Evolutionary conservation across 148 eudicot genomes (phyloP), one percentile per base, ranked within the genome.

Genomic region (Rhododendron simsii): DNA sequence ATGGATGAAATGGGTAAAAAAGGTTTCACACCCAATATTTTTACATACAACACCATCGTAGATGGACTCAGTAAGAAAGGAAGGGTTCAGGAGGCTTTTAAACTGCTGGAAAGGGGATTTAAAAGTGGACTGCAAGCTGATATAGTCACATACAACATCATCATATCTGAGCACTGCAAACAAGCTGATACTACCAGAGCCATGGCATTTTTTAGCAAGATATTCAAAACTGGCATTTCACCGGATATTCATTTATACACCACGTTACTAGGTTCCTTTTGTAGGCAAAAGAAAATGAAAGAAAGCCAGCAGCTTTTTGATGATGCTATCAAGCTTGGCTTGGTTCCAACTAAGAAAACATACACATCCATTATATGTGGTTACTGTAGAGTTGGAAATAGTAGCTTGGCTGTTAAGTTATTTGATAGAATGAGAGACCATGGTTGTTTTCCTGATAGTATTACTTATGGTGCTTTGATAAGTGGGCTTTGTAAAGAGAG

Each of bases 341-440:
- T 95, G 85, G 81, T 87, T 85, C 99, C 95, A 51, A 93, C 96
- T 67, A 93, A 89, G 83, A 89, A 93, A 88, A 95, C 98, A 33
- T 97, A 92, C 87, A 95, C 98, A 23, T 93, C 98, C 20, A 91
- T 97, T 95, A 93, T 97, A 78, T 90, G 91, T 88, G 99, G 99
- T 69, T 91, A 93, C 78, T 95, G 96, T 87, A 88, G 91, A 51
- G 90, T 86, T 57, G 87, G 90, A 85, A 89, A 94, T 79, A 21
- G 89, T 16, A 87, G 65, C 80, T 84, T 76, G 88, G 98, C 95
- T 41, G 57, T 90, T 47, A 86, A 89, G 76, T 85, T 86, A 86
- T 95, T 93, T 45, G 87, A 87, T 45, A 91, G 86, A 86, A 97
- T 97, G 98, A 87, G 81, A 67, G 93, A 91, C 20, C 86, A 89